These are phyloP conservation scores for Candida insectorum DNA, from an alignment of 805 yeast species.

Conservation along the genomic window DNA sequence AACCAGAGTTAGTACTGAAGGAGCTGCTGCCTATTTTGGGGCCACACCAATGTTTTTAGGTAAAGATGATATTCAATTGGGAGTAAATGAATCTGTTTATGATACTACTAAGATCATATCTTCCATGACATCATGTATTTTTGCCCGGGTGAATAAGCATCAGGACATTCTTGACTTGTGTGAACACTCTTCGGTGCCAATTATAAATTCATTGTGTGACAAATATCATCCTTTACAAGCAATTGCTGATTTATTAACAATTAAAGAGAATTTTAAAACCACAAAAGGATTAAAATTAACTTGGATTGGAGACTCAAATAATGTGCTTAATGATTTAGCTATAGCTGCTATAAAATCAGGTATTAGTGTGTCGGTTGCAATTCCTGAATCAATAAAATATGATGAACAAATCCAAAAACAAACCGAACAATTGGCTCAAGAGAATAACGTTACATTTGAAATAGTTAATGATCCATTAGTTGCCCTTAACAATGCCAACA, in stretches of 20 bases:
- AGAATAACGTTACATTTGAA: slow-evolving; percentile 44
- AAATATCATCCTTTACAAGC: slow-evolving; percentile 94
- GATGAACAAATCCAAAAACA: slow-evolving; percentile 49
- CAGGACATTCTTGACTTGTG: slow-evolving; percentile 76
- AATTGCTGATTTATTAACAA: slow-evolving; percentile 83
- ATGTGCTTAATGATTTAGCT: slow-evolving; percentile 90
- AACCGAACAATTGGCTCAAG: slow-evolving; percentile 52
- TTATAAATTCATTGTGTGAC: slow-evolving; percentile 92
- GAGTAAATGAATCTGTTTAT: slow-evolving; percentile 87
- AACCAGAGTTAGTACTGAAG: slow-evolving; percentile 91
- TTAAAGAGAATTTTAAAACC: slow-evolving; percentile 69
- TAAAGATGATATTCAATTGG: slow-evolving; percentile 93
- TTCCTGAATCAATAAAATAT: slow-evolving; percentile 73
- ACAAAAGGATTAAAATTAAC: slow-evolving; percentile 68
- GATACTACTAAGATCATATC: slow-evolving; percentile 88
- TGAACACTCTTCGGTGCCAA: slow-evolving; percentile 80
- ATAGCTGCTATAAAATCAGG: slow-evolving; percentile 85
- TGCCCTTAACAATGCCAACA: slow-evolving; percentile 72
- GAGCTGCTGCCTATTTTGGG: slow-evolving; percentile 89
- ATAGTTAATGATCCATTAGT: slow-evolving; percentile 67
- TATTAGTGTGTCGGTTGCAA: slow-evolving; percentile 77
- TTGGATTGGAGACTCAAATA: slow-evolving; percentile 97
- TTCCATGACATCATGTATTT: slow-evolving; percentile 94
- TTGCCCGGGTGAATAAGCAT: slow-evolving; percentile 92
- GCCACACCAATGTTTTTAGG: slow-evolving; percentile 97